Evolutionary conservation across 2,329 filamentous ascomycete species (phyloP).

Genomic region (Hypoxylon sp.): DNA sequence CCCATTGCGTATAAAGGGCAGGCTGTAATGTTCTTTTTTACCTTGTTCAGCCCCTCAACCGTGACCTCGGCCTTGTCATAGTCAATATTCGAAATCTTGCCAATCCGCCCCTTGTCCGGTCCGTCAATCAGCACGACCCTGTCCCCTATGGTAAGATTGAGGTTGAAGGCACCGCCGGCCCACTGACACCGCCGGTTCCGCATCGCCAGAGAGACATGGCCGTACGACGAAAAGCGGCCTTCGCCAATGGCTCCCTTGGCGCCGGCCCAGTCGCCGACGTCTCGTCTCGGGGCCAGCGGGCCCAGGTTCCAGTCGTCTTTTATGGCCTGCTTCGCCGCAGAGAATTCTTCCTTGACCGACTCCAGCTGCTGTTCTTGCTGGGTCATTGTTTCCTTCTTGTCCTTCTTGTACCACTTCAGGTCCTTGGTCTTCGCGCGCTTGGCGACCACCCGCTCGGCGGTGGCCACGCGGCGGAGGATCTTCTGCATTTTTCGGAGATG

Average conservation of each 20-base stretch:
- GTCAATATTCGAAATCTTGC: slow-evolving; percentile 73
- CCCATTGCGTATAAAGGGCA: background rate
- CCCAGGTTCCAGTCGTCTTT: slow-evolving; percentile 85
- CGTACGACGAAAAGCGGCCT: slow-evolving; percentile 49
- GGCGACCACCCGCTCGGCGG: slow-evolving; percentile 56
- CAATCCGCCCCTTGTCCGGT: slow-evolving; percentile 86
- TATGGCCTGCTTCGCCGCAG: slow-evolving; percentile 68
- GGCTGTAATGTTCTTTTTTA: slow-evolving; percentile 54
- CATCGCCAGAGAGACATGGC: slow-evolving; percentile 51
- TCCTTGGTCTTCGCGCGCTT: slow-evolving; percentile 54
- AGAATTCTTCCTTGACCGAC: slow-evolving; percentile 55
- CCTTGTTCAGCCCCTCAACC: slow-evolving; percentile 75
- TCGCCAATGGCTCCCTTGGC: slow-evolving; percentile 71
- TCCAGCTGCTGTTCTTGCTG: slow-evolving; percentile 50
- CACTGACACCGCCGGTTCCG: slow-evolving; percentile 61
- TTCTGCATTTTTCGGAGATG: slow-evolving; percentile 52
- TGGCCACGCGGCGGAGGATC: slow-evolving; percentile 55
- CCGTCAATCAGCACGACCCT: slow-evolving; percentile 87
- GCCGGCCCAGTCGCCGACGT: slow-evolving; percentile 72
- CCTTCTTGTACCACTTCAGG: slow-evolving; percentile 42
- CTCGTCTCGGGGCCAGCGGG: slow-evolving; percentile 81
- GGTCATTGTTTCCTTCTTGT: slow-evolving; percentile 45
- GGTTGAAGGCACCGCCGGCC: slow-evolving; percentile 68
- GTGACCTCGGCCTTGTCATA: slow-evolving; percentile 68
- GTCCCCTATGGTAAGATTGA: slow-evolving; percentile 78